Evolutionary conservation across 2,329 filamentous ascomycete species (phyloP), one percentile per base, ranked within the genome.

Genomic region (Aspergillus arachidicola): DNA sequence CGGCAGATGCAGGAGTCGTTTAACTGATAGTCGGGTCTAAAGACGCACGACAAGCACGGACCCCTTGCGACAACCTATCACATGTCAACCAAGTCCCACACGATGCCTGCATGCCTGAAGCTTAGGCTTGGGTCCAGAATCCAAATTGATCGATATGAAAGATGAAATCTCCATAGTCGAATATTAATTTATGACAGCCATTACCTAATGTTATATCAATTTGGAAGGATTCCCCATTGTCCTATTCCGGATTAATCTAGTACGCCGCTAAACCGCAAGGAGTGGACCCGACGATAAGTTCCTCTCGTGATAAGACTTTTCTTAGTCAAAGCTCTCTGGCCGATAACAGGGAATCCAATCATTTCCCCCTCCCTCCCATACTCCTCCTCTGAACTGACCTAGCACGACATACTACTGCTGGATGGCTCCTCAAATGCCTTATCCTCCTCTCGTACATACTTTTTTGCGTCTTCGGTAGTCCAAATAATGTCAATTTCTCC

Each of bases 401-500:
- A 9, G 11, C 30, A 11, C 11, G 6, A 5, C 14, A 12, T 19
- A 26, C 19, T 16, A 19, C 16, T 41, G 14, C 55, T 34, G 50
- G 12, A 32, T 62, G 23, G 6, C 26, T 34, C 3, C 38, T 43
- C 41, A 30, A 30, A 51, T 51, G 19, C n/a, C 16, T 32, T 51
- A 9, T 32, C 34, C 16, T 28, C 10, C 46, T 16, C 30, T 19
- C 23, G 6, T 10, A 30, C 21, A 34, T 32, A 32, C 26, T 51
- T 32, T 38, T 58, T 56, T 46, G 6, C 30, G 57, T 55, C 6
- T 28, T 32, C 59, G 57, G 51, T 62, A 26, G 38, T 23, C 43
- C 53, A 26, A 58, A 61, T 61, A 32, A 68, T 66, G 66, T 51
- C 64, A 58, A 67, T 64, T 64, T 55, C 38, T 59, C 30, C 58